These are phyloP conservation scores for Aureobasidium sp. DNA, from an alignment of 2,329 filamentous ascomycete species.

Conservation along the genomic window DNA sequence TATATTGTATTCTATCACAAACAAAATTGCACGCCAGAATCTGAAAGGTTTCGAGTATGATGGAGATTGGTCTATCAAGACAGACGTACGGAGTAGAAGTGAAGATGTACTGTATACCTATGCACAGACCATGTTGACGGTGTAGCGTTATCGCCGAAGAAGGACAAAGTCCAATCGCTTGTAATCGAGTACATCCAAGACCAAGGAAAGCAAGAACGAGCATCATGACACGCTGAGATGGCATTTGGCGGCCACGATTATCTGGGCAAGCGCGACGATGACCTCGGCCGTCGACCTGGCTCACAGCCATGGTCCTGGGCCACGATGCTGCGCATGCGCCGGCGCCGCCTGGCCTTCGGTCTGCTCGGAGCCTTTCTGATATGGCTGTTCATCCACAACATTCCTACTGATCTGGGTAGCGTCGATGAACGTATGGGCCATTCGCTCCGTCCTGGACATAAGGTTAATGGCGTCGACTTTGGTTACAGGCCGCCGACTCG, in stretches of 20 bases:
- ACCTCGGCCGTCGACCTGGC: slow-evolving; percentile 36
- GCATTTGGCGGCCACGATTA: slow-evolving; percentile 44
- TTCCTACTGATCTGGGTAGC: slow-evolving; percentile 43
- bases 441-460: slow-evolving; percentile 10
- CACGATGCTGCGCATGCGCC: slow-evolving; percentile 33
- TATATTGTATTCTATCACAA: too few relatives aligned
- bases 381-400: slow-evolving; percentile 57
- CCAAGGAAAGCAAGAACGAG: neutral
- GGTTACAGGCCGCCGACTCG: slow-evolving; percentile 7
- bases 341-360: slow-evolving; percentile 38
- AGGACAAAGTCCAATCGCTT: neutral
- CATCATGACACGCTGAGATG: neutral
- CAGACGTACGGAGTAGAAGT: too few relatives aligned
- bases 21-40: too few relatives aligned
- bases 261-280: slow-evolving; percentile 57
- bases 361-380: slow-evolving; percentile 41
- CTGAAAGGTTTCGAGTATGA: too few relatives aligned
- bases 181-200: neutral
- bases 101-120: neutral
- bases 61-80: too few relatives aligned
- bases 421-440: slow-evolving; percentile 19
- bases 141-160: neutral
- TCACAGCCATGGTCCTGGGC: slow-evolving; percentile 9
- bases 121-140: neutral
- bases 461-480: slow-evolving; percentile 12